Conservation (phyloP, 495 filamentous ascomycete species). For the Xylaria acuta region DNA sequence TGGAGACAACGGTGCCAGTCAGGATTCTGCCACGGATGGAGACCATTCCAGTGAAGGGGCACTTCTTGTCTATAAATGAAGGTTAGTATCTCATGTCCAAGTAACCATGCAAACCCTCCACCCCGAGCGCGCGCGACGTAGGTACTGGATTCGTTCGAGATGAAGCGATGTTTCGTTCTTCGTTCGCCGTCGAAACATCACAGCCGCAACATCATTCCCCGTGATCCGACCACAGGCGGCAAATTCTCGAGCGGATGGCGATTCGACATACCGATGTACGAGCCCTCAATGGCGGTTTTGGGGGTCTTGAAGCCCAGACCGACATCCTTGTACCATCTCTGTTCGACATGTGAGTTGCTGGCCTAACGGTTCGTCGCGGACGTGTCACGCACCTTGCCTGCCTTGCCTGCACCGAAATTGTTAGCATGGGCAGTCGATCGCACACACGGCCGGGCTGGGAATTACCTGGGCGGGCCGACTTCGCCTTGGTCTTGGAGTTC, state of each 20-base stretch:
- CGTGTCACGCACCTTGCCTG: conserved; percentile 67
- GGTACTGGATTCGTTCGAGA: not conserved
- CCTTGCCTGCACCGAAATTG: conserved; percentile 34
- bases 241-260: conserved; percentile 15
- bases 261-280: conserved; percentile 90
- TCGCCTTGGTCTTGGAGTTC: conserved; percentile 88
- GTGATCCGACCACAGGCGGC: not conserved
- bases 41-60: conserved; percentile 97
- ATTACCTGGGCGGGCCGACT: conserved; percentile 69
- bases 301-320: conserved; percentile 98
- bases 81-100: conserved; percentile 18
- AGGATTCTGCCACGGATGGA: conserved; percentile 99
- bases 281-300: conserved; percentile 95
- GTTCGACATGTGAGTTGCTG: conserved; percentile 54
- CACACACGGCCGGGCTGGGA: not conserved
- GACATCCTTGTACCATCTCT: conserved; percentile 99
- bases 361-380: conserved; percentile 20
- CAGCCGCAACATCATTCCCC: not conserved
- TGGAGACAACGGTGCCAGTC: conserved; percentile 96
- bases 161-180: not conserved
- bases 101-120: conserved; percentile 9
- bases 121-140: not conserved
- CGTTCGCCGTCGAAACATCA: not conserved
- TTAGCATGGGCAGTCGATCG: conserved; percentile 9
- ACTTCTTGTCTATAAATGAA: conserved; percentile 90